Base-by-base conservation (phyloP, 768 basidiomycete species). In the Leccinum aurantiacum region DNA sequence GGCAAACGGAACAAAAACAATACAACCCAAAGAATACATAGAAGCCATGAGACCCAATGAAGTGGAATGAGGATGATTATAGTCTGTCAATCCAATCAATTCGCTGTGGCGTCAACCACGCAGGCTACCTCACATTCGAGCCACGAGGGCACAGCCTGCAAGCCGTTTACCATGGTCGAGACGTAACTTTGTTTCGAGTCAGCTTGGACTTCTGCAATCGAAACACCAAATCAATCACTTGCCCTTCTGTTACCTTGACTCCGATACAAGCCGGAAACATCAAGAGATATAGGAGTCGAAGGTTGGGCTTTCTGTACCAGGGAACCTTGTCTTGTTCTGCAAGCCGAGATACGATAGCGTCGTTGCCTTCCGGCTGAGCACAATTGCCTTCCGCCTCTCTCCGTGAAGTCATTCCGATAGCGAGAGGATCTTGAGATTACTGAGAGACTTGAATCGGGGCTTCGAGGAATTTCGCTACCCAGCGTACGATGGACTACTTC, bases 251-350 rank as follows among this genome's bases (percentile, higher is more conserved):
- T 53, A 62, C 58, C 44, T 65, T 65, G 48, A 69, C 65, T n/a
- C 60, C 61, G 3, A 71, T 53, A 51, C 67, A 68, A 7, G 64
- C 47, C 14, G 84, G 86, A 61, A 86, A 73, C 69, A 87, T 76
- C 53, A 86, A 51, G 25, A 87, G 59, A 69, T 87, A 87, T 47
- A 87, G 63, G 24, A 76, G 37, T 22, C 85, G 74, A 60, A 88
- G 72, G 62, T 87, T 87, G 2, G 76, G 84, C 63, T 87, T 88
- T 62, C 66, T 69, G 69, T 86, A 87, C 86, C 87, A 88, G 44
- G 84, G 82, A 6, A 76, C 77, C 41, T 74, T 75, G 68, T 88
- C 86, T 56, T 79, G 74, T 15, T 64, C n/a, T 14, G 54, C 65
- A 19, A 69, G 67, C 22, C 31, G 59, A 35, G 67, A 69, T 48